phyloP scores from a whole-genome alignment of 805 yeast species.

The Saccharomyces paradoxus region DNA sequence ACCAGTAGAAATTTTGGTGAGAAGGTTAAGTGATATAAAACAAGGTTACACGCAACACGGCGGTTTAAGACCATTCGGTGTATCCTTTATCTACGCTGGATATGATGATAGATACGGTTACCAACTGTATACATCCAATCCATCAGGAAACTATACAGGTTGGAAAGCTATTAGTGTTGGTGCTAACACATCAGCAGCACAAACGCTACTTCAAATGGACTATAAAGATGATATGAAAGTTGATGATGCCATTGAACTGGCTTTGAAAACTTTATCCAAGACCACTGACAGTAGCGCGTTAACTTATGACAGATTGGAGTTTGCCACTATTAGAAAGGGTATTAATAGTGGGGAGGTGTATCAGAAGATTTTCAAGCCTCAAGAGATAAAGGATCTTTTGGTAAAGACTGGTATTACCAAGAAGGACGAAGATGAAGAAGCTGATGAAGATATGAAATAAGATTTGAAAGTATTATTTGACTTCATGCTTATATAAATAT shows the following conservation, averaged over 20 bases:
- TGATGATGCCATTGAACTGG: slow-evolving; percentile 75
- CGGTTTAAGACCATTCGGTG: slow-evolving; percentile 97
- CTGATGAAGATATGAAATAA: slow-evolving; percentile 12
- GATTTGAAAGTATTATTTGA: slow-evolving; percentile 10
- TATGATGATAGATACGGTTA: slow-evolving; percentile 82
- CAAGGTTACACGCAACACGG: slow-evolving; percentile 99
- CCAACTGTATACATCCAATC: slow-evolving; percentile 91
- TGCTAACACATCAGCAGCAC: slow-evolving; percentile 93
- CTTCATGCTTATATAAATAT: neutral
- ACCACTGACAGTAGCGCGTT: slow-evolving; percentile 86
- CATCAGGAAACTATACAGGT: slow-evolving; percentile 95
- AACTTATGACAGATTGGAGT: slow-evolving; percentile 85
- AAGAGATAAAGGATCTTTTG: slow-evolving; percentile 66
- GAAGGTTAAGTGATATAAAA: slow-evolving; percentile 82
- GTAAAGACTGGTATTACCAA: slow-evolving; percentile 61
- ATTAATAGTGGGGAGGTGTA: slow-evolving; percentile 42
- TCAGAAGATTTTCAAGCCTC: slow-evolving; percentile 72
- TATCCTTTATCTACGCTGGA: slow-evolving; percentile 92
- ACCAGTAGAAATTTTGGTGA: slow-evolving; percentile 87
- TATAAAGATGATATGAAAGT: slow-evolving; percentile 72
- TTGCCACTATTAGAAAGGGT: slow-evolving; percentile 63
- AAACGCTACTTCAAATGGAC: slow-evolving; percentile 89
- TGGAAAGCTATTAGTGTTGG: slow-evolving; percentile 98
- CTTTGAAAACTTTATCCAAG: slow-evolving; percentile 83
- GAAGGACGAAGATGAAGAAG: slow-evolving; percentile 43